Evolutionary conservation across 129 eudicot genomes (phyloP).

Genomic region (sunflower (Helianthus annuus)): DNA sequence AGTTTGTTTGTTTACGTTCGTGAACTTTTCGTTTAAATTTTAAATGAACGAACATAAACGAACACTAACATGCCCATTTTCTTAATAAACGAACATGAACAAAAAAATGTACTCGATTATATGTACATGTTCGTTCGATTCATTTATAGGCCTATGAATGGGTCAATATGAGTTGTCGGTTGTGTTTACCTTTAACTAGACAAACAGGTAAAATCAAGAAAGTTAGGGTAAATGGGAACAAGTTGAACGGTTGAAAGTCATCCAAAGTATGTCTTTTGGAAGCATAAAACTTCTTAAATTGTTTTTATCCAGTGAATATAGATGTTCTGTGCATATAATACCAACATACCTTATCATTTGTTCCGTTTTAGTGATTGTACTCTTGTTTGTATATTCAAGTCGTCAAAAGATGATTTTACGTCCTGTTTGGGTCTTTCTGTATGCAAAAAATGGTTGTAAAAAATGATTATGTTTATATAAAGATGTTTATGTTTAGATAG

Average conservation of each 20-base stretch:
- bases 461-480: background rate
- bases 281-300: background rate
- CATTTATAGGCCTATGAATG: background rate
- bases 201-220: background rate
- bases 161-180: background rate
- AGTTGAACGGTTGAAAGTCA: background rate
- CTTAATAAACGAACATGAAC: too few relatives aligned
- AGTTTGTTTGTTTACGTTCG: too few relatives aligned
- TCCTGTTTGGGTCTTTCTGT: background rate
- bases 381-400: background rate
- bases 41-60: too few relatives aligned
- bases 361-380: background rate
- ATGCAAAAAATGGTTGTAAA: background rate
- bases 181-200: background rate
- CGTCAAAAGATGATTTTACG: background rate
- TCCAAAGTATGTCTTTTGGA: background rate
- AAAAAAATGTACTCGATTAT: too few relatives aligned
- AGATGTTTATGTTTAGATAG: background rate
- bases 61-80: too few relatives aligned
- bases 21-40: too few relatives aligned
- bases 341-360: slow-evolving; percentile 4
- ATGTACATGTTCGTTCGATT: too few relatives aligned
- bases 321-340: background rate
- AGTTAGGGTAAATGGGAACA: background rate
- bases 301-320: background rate